A percentile compares a stretch with the other conserved stretches of the same genome.
phyloP scores from a whole-genome alignment of 192 early-diverging fungal species.

The Coemansia reversa region DNA sequence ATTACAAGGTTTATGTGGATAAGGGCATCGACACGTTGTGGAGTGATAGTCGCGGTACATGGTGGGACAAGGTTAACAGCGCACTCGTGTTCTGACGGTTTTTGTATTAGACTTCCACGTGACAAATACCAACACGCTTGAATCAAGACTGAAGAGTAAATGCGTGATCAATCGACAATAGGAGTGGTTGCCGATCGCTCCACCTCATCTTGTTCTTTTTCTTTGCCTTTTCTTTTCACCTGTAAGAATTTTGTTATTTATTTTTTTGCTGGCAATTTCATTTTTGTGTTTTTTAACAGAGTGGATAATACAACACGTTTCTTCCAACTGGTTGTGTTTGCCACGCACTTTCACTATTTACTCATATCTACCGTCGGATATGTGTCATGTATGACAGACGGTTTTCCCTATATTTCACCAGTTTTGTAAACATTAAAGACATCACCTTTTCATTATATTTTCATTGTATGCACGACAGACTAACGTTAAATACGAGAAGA shows the following conservation, averaged over 20 bases:
- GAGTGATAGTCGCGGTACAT: conserved; percentile 8
- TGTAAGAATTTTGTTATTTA: neutral
- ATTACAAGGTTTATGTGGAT: conserved; percentile 25
- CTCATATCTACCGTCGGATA: neutral
- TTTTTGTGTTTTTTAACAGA: neutral
- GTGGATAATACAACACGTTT: too few relatives aligned
- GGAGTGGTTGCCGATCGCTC: too few relatives aligned
- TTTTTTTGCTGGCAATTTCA: neutral
- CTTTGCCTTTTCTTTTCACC: neutral
- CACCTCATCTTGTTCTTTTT: neutral
- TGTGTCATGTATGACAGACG: conserved; percentile 4
- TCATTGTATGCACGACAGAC: neutral
- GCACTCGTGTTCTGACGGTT: conserved; percentile 12
- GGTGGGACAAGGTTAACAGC: conserved; percentile 26
- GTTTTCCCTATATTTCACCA: neutral
- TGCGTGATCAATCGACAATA: too few relatives aligned
- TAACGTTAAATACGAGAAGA: neutral
- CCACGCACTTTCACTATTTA: neutral
- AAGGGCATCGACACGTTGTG: conserved; percentile 12
- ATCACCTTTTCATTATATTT: neutral
- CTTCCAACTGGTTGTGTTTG: neutral
- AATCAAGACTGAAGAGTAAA: too few relatives aligned
- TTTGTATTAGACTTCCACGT: neutral
- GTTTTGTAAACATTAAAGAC: conserved; percentile 1
- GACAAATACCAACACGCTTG: too few relatives aligned